Conservation (phyloP, 345 rosid genomes). For the Aegle marmelos region DNA sequence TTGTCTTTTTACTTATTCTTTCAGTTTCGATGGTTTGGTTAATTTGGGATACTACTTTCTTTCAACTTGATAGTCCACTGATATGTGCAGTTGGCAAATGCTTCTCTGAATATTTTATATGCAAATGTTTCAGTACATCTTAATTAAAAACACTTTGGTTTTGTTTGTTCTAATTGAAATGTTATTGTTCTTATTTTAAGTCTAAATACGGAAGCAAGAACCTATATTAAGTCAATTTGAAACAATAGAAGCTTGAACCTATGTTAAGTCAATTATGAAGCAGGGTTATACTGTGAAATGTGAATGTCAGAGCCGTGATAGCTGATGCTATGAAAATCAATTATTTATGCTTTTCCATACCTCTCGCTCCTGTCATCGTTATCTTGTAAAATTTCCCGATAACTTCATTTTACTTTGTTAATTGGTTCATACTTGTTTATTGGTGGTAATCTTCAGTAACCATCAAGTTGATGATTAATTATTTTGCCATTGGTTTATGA, state of each 20-base stretch:
- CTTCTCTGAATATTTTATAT: neutral
- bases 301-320: too few relatives aligned
- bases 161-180: neutral
- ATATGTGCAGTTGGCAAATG: neutral
- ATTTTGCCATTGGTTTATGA: neutral
- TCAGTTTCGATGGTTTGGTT: neutral
- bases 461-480: neutral
- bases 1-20: conserved; percentile 1
- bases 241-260: neutral
- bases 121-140: neutral
- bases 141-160: neutral
- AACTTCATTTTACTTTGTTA: neutral
- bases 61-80: neutral
- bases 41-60: neutral
- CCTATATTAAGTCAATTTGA: too few relatives aligned
- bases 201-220: neutral
- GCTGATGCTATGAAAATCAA: neutral
- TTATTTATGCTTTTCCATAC: neutral
- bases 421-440: neutral
- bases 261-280: neutral
- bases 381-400: neutral
- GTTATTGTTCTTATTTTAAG: neutral
- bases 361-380: neutral
- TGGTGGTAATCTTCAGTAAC: neutral
- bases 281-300: neutral